Evolutionary conservation across 2,329 filamentous ascomycete species (phyloP).

Genomic region (Claviceps cyperi): DNA sequence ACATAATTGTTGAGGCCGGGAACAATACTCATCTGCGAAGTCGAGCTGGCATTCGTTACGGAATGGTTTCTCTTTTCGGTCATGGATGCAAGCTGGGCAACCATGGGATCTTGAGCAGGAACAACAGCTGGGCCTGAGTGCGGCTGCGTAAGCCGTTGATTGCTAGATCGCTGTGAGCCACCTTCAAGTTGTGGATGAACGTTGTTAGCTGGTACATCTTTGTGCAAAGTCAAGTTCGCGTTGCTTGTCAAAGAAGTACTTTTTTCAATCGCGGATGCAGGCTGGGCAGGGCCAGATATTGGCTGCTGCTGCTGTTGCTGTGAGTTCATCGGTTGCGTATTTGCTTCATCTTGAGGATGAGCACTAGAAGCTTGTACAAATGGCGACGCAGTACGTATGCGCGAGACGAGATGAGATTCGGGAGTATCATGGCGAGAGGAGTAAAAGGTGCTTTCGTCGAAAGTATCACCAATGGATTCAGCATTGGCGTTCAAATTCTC

Average conservation of each 20-base stretch:
- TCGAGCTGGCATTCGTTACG: slow-evolving; percentile 4
- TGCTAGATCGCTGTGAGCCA: not conserved
- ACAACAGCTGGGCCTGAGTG: not conserved
- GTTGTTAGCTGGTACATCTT: not conserved
- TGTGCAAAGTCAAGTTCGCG: slow-evolving; percentile 6
- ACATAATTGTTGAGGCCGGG: slow-evolving; percentile 19
- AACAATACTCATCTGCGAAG: slow-evolving; percentile 11
- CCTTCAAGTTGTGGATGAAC: not conserved
- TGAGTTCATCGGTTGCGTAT: not conserved
- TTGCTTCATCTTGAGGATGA: slow-evolving; percentile 7
- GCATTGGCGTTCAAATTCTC: slow-evolving; percentile 37
- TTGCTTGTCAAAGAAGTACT: not conserved
- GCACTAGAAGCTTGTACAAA: slow-evolving; percentile 12
- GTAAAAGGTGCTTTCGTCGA: slow-evolving; percentile 91
- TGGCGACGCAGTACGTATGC: slow-evolving; percentile 31
- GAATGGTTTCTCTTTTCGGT: not conserved
- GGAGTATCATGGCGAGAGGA: slow-evolving; percentile 83
- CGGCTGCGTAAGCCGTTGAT: not conserved
- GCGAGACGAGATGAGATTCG: slow-evolving; percentile 34
- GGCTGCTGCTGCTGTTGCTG: not conserved
- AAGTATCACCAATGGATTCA: slow-evolving; percentile 59
- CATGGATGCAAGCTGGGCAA: not conserved
- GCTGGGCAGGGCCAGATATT: not conserved
- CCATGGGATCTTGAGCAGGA: not conserved
- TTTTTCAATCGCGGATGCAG: not conserved